A percentile compares a stretch with the other conserved stretches of the same genome.
Evolutionary conservation across 441 rosid species (phyloP).

Genomic region (Corymbia citriodora): DNA sequence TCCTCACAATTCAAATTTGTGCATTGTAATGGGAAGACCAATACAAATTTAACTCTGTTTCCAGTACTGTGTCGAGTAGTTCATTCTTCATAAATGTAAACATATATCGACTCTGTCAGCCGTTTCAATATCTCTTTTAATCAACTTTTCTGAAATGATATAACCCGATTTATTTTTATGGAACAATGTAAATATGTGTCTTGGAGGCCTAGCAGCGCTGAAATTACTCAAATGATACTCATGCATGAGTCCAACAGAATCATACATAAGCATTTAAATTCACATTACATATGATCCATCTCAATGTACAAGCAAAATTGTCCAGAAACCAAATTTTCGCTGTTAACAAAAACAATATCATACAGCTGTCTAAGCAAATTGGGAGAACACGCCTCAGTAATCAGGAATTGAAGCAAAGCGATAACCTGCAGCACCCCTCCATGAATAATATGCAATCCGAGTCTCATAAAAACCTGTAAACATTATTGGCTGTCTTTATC

Average conservation of each 20-base stretch:
- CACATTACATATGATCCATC: background rate
- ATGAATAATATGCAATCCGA: constrained; percentile 80
- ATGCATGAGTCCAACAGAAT: background rate
- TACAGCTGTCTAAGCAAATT: background rate
- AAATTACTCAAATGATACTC: background rate
- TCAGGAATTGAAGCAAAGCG: constrained; percentile 71
- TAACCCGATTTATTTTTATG: background rate
- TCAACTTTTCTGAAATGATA: background rate
- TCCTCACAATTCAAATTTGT: background rate
- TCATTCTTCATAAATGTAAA: background rate
- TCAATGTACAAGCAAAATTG: background rate
- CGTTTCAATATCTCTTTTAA: background rate
- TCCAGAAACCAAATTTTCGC: background rate
- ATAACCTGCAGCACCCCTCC: constrained; percentile 80
- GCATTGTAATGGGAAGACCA: background rate
- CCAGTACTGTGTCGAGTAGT: background rate
- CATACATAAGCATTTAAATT: background rate
- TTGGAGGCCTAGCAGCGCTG: background rate
- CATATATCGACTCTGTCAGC: background rate
- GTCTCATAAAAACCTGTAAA: constrained; percentile 80
- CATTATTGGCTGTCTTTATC: background rate
- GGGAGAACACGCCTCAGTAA: constrained; percentile 22
- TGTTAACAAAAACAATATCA: background rate
- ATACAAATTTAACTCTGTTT: background rate
- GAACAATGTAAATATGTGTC: background rate